Percentiles rank a stretch among this genome's conserved stretches.
phyloP scores from a whole-genome alignment of 2,329 filamentous ascomycete genomes.

The Fusarium sororula region DNA sequence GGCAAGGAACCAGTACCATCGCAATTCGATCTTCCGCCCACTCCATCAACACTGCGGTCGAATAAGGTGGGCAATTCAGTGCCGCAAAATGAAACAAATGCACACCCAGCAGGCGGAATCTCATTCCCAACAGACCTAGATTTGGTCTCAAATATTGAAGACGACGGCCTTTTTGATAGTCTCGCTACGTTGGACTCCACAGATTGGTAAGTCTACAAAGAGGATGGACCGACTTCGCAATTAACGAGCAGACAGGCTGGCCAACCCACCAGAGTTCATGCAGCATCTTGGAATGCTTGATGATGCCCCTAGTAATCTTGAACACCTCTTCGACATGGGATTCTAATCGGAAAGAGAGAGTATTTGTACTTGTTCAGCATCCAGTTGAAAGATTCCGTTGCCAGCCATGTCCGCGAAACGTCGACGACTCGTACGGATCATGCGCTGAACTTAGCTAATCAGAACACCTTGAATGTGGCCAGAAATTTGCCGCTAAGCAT shows the following conservation, averaged over 20 bases:
- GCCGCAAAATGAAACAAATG: neutral
- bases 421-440: neutral
- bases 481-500: fast-evolving
- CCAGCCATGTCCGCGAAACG: fast-evolving
- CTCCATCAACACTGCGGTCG: neutral
- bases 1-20: too few relatives aligned
- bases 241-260: neutral
- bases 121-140: neutral
- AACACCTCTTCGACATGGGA: conserved; percentile 3
- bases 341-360: neutral
- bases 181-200: neutral
- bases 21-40: neutral
- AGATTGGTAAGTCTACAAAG: neutral
- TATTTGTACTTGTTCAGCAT: too few relatives aligned
- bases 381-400: fast-evolving
- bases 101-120: neutral
- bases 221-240: too few relatives aligned
- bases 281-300: conserved; percentile 13
- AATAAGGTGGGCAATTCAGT: neutral
- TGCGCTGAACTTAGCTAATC: neutral
- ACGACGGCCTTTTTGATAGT: conserved; percentile 8
- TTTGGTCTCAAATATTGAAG: neutral
- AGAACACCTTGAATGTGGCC: fast-evolving
- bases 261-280: conserved; percentile 14
- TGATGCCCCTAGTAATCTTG: neutral